Evolutionary conservation across 2,329 filamentous ascomycete species (phyloP), one percentile per base, ranked within the genome.

Genomic region (Rhynchosporium graminicola): DNA sequence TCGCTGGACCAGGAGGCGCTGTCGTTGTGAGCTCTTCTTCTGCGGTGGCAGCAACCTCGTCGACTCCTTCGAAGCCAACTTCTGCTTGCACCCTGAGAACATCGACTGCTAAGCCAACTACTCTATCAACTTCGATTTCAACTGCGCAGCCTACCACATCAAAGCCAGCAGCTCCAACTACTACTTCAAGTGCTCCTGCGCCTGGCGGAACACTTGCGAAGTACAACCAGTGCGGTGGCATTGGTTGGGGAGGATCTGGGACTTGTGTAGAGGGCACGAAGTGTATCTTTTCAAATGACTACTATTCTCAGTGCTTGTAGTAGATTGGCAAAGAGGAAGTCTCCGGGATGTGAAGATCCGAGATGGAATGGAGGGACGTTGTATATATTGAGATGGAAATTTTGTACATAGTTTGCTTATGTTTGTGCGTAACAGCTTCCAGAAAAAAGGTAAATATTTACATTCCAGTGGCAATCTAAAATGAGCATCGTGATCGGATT

Each of bases 91-190:
- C 36, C 45, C 3, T 26, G 38, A 56, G 20, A 20, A 20, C 33
- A 38, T 55, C 47, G 28, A 43, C 26, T 56, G 52, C 28, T 31
- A 43, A 43, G 52, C 31, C 57, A 3, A 42, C 50, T 8, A 88
- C 60, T 90, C 83, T 65, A 87, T 94, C 7, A 95, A 58, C 54
- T 31, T 62, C 54, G n/a, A 50, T 20, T 20, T 20, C 20, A 20
- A 20, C 20, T 20, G 20, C 20, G 1, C 20, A 20, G 20, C 20
- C 20, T 20, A 20, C 20, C 20, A 20, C 20, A 20, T 20, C 54
- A 2, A 48, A 59, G 28, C 15, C 45, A 20, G 28, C 38, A 10
- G 45, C 8, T n/a, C 38, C 29, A 2, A 50, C 33, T 28, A 59
- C 50, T 3, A 52, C 54, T 12, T 57, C 57, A 3, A 52, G 60